Evolutionary conservation across 352 stramenopile genomes (phyloP).

Genomic region (Phytophthora cactorum): DNA sequence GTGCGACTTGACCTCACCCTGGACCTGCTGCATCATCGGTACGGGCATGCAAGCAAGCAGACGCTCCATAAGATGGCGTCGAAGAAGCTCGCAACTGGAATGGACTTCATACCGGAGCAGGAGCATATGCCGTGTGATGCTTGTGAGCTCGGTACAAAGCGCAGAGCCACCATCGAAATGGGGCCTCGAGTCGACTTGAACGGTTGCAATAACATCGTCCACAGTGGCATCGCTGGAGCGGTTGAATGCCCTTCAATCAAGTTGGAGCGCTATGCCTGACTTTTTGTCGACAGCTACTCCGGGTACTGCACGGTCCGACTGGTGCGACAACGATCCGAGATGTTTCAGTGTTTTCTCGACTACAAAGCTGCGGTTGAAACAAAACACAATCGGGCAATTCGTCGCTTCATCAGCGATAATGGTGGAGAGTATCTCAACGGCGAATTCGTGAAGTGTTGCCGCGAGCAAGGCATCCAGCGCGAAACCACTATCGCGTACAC

Average conservation of each 20-base stretch:
- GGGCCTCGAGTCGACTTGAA: constrained; percentile 2
- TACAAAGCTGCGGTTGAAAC: constrained; percentile 6
- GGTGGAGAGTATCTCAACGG: constrained; percentile 1
- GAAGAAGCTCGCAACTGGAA: constrained; percentile 4
- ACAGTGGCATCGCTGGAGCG: constrained; percentile 9
- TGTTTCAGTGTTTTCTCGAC: constrained; percentile 10
- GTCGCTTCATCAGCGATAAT: constrained; percentile 16
- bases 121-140: constrained; percentile 3
- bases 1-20: constrained; percentile 9
- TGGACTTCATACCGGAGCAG: constrained; percentile 1
- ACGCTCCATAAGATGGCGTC: not conserved
- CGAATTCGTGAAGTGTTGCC: constrained; percentile 1
- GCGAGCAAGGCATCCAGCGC: not conserved
- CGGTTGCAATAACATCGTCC: constrained; percentile 4
- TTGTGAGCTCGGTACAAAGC: constrained; percentile 12
- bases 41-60: not conserved
- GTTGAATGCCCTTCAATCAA: constrained; percentile 7
- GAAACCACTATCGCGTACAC: not conserved
- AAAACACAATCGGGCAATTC: constrained; percentile 8
- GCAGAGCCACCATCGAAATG: constrained; percentile 1
- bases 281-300: constrained; percentile 11
- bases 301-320: not conserved
- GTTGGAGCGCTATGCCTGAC: constrained; percentile 5
- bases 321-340: not conserved
- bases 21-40: constrained; percentile 1